Evolutionary conservation across 805 yeast genomes (phyloP).

Genomic region (Candida loeiensis): DNA sequence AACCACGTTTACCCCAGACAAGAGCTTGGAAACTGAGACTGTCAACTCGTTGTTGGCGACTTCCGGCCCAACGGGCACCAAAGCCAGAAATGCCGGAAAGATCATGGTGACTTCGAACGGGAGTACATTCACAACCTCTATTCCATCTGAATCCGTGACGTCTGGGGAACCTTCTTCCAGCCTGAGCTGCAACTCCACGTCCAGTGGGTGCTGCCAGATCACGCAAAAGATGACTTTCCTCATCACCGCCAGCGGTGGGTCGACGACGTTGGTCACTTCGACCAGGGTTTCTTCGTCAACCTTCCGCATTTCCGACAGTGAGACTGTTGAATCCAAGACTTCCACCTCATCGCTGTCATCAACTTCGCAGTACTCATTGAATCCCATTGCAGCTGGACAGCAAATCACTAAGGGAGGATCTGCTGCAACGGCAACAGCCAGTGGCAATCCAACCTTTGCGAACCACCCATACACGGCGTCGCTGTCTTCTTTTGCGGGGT

Average conservation of each 20-base stretch:
- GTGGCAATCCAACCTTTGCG: constrained; percentile 6
- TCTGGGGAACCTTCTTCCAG: neutral
- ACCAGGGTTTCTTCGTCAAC: neutral
- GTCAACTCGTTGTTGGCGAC: constrained; percentile 9
- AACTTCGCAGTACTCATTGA: neutral
- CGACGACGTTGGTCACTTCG: neutral
- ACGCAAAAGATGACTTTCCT: constrained; percentile 1
- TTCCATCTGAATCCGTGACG: neutral
- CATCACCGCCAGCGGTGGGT: neutral
- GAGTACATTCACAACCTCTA: neutral
- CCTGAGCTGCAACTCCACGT: neutral
- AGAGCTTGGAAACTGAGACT: constrained; percentile 1
- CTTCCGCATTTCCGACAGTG: neutral
- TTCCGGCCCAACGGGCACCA: constrained; percentile 9
- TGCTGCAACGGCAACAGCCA: neutral
- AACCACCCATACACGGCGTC: constrained; percentile 12
- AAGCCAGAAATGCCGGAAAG: constrained; percentile 6
- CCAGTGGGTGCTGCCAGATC: constrained; percentile 1
- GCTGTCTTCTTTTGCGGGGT: constrained; percentile 8
- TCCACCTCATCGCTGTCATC: neutral
- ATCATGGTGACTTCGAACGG: neutral
- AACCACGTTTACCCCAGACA: constrained; percentile 1
- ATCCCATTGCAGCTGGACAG: constrained; percentile 4
- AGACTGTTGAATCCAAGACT: neutral
- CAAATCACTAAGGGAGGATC: constrained; percentile 4